A percentile compares a stretch with the other conserved stretches of the same genome.
Evolutionary conservation across 345 rosid genomes (phyloP).

Genomic region (Linum trigynum): DNA sequence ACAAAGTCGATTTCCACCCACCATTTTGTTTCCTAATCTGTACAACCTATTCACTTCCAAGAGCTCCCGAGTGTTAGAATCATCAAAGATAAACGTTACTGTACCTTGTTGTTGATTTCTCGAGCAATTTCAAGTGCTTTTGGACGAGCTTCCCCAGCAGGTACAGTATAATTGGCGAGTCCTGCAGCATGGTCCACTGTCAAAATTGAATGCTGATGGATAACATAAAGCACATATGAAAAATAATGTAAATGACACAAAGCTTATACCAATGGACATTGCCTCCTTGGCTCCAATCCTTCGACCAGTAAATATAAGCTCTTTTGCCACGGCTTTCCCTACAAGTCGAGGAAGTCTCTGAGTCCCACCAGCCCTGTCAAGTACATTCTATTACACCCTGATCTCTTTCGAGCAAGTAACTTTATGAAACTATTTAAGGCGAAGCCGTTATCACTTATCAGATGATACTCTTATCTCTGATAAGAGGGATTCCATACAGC

Average conservation of each 20-base stretch:
- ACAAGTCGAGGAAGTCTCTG: conserved; percentile 80
- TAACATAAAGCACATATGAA: neutral
- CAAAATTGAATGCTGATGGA: neutral
- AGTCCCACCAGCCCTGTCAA: conserved; percentile 82
- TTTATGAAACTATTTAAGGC: neutral
- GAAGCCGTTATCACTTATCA: conserved; percentile 1
- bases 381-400: conserved; percentile 11
- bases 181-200: conserved; percentile 29
- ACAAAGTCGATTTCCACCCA: neutral
- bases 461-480: neutral
- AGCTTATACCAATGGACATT: conserved; percentile 46
- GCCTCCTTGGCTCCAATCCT: conserved; percentile 71
- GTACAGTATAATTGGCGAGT: conserved; percentile 63
- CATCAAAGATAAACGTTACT: neutral
- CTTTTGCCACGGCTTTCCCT: conserved; percentile 73
- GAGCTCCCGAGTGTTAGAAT: neutral
- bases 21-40: neutral
- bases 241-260: neutral
- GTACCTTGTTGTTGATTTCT: conserved; percentile 71
- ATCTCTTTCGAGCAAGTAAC: neutral
- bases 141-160: conserved; percentile 56
- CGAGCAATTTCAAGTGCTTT: conserved; percentile 82
- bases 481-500: neutral
- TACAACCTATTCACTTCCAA: neutral
- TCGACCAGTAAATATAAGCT: conserved; percentile 76